Evolutionary conservation across 2,329 filamentous ascomycete genomes (phyloP).

Genomic region (Fusarium graminum): DNA sequence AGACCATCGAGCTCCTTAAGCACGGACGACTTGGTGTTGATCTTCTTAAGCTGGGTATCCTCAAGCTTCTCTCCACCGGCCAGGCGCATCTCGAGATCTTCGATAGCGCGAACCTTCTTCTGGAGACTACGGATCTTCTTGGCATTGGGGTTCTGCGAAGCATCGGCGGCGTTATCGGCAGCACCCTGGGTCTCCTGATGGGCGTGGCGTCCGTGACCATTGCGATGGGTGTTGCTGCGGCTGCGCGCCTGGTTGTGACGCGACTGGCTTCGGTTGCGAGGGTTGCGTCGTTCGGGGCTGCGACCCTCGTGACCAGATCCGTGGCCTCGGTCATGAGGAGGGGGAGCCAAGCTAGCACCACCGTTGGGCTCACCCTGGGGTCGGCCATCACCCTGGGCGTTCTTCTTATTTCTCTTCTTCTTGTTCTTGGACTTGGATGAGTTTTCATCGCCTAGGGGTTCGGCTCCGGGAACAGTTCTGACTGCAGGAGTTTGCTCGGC

Average conservation of each 20-base stretch:
- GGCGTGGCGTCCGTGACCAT: slow-evolving; percentile 47
- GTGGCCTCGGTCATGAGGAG: slow-evolving; percentile 54
- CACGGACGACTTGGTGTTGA: slow-evolving; percentile 86
- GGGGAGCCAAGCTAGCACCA: slow-evolving; percentile 63
- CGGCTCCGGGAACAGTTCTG: slow-evolving; percentile 74
- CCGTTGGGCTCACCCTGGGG: slow-evolving; percentile 59
- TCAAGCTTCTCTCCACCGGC: slow-evolving; percentile 96
- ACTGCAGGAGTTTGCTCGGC: slow-evolving; percentile 76
- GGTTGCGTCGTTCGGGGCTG: slow-evolving; percentile 74
- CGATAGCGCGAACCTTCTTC: slow-evolving; percentile 98
- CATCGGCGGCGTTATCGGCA: slow-evolving; percentile 62
- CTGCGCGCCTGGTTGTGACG: slow-evolving; percentile 64
- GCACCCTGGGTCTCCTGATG: slow-evolving; percentile 52
- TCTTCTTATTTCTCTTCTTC: slow-evolving; percentile 96
- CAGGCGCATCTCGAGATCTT: slow-evolving; percentile 96
- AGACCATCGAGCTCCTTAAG: slow-evolving; percentile 82
- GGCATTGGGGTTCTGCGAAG: slow-evolving; percentile 76
- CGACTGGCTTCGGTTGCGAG: slow-evolving; percentile 65
- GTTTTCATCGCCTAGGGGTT: slow-evolving; percentile 76
- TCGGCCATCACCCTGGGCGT: slow-evolving; percentile 80
- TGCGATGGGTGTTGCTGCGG: slow-evolving; percentile 64
- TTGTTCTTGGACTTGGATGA: slow-evolving; percentile 94
- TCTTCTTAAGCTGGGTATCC: slow-evolving; percentile 99
- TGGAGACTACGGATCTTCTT: slow-evolving; percentile 95
- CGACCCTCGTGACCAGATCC: slow-evolving; percentile 66